Percentiles rank a stretch among this genome's conserved stretches.
phyloP scores from a whole-genome alignment of 2,329 filamentous ascomycete species.

The Sporothrix dimorphospora region DNA sequence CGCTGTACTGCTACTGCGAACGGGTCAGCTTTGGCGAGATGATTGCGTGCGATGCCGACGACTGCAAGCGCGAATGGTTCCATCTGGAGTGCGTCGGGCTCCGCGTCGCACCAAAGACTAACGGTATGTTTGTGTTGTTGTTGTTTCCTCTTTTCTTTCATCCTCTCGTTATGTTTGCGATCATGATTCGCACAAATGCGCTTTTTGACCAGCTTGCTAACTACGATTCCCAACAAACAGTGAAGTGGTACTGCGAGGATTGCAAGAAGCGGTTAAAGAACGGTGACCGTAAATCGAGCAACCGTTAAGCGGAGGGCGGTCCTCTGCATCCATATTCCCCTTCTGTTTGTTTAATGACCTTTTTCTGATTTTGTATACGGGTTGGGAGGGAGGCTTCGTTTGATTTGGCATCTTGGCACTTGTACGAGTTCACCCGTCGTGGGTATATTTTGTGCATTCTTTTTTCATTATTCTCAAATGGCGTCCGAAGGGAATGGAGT shows the following conservation, averaged over 20 bases:
- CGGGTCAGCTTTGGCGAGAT: constrained; percentile 81
- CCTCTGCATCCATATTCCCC: not conserved
- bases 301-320: constrained; percentile 44
- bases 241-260: constrained; percentile 82
- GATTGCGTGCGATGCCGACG: constrained; percentile 77
- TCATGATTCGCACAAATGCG: not conserved
- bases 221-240: constrained; percentile 44
- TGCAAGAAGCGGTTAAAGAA: constrained; percentile 69
- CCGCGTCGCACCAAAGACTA: constrained; percentile 75
- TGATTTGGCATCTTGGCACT: not conserved
- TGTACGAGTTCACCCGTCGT: not conserved
- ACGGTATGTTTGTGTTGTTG: constrained; percentile 62
- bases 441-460: not conserved
- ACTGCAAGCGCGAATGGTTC: constrained; percentile 79
- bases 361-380: constrained; percentile 7
- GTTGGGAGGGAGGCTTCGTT: not conserved
- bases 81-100: constrained; percentile 80
- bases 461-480: not conserved
- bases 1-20: constrained; percentile 78
- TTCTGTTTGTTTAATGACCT: constrained; percentile 11
- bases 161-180: not conserved
- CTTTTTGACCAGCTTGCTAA: constrained; percentile 1
- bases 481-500: not conserved
- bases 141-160: constrained; percentile 13
- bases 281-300: constrained; percentile 55